Evolutionary conservation across 495 filamentous ascomycete genomes (phyloP), one percentile per base, ranked within the genome.

Genomic region (Acidomyces sp.): DNA sequence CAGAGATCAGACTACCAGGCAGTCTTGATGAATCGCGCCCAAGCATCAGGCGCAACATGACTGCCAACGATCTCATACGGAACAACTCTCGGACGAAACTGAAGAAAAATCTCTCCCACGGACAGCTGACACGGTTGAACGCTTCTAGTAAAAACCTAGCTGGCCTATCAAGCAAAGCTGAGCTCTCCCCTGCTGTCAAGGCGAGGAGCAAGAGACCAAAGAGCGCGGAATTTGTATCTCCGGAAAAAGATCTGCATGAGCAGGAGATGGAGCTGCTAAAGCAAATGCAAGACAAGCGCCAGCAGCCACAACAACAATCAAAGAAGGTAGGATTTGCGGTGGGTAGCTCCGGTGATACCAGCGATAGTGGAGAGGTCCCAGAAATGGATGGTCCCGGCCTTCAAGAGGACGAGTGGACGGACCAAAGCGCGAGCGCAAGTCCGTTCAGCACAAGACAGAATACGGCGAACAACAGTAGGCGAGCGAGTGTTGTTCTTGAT

Each of bases 331-430:
- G 54, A 7, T 58, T 57, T 40, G 45, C 56, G 26, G 53, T 58
- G 15, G 56, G 55, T 24, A 54, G 51, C 27, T 12, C 32, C 4
- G 48, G 40, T 46, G 53, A 42, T 39, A 18, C 43, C 43, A 42
- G 52, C 11, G 48, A 54, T 18, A 51, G 29, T 4, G 45, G 43
- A 13, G 35, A 34, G 34, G 45, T 39, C 10, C 6, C 42, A 17
- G 9, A 27, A 20, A 39, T 47, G 43, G 43, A 52, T 17, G 44
- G 43, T 23, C 27, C 13, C 12, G 38, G 29, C 10, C 15, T 39
- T 27, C 50, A 59, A 25, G 61, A 62, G 44, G 51, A 63, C 34
- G 60, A 48, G 12, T 64, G 61, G 61, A 64, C 61, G 11, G 61
- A 64, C 26, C 54, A 62, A 20, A 64, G 61, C 36, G 56, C 57